Conservation (phyloP, 2,329 filamentous ascomycete species). For the Talaromyces sp. region DNA sequence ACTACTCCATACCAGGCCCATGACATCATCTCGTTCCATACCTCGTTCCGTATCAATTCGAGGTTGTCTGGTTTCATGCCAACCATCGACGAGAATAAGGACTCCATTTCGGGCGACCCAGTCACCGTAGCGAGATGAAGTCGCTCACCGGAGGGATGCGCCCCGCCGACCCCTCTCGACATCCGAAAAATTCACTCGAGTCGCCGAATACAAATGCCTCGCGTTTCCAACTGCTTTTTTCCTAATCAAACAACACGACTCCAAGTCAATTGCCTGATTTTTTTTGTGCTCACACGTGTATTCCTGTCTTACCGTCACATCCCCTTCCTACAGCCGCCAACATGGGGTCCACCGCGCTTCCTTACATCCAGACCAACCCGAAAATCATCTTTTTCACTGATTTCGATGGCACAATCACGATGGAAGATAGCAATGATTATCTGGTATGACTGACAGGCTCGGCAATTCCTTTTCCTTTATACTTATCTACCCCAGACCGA, state of each 20-base stretch:
- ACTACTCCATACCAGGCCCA: neutral
- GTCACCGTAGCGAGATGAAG: neutral
- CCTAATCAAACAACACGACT: neutral
- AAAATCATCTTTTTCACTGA: constrained; percentile 98
- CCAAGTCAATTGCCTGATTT: neutral
- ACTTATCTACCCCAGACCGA: constrained; percentile 60
- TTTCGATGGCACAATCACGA: constrained; percentile 94
- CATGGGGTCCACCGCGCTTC: constrained; percentile 29
- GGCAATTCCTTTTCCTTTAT: neutral
- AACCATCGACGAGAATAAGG: no score
- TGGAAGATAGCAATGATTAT: constrained; percentile 64
- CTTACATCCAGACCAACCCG: constrained; percentile 54
- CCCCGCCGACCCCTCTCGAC: neutral
- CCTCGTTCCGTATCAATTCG: neutral
- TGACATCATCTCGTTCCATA: neutral
- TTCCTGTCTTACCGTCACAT: neutral
- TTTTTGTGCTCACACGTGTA: neutral
- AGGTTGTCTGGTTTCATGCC: neutral
- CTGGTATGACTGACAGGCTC: constrained; percentile 38
- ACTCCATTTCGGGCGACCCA: neutral
- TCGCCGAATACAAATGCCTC: neutral
- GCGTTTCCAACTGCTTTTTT: neutral
- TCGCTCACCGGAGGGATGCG: neutral
- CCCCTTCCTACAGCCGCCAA: neutral
- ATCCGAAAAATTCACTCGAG: neutral